Conservation (phyloP, 371 early-diverging fungal genomes). For the Mortierella sp. region DNA sequence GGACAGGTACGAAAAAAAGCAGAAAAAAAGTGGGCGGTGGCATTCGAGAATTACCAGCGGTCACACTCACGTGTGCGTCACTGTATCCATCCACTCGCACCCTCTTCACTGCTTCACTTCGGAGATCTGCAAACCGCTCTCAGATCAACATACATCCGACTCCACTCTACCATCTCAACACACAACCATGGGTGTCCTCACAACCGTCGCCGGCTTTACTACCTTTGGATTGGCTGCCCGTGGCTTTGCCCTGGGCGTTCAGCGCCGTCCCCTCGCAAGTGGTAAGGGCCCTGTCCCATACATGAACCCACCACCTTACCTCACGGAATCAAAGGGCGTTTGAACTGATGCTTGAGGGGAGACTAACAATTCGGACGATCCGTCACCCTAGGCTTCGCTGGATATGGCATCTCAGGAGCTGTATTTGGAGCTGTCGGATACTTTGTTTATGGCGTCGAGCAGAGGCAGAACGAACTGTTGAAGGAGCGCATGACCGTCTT, state of each 20-base stretch:
- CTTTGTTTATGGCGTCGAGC: conserved; percentile 40
- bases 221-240: conserved; percentile 55
- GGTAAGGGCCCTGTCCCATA: conserved; percentile 26
- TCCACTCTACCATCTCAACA: conserved; percentile 1
- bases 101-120: no score
- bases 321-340: background rate
- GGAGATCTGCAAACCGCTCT: no score
- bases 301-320: background rate
- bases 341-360: no score
- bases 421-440: conserved; percentile 50
- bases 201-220: conserved; percentile 52
- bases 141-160: background rate
- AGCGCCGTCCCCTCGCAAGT: conserved; percentile 44
- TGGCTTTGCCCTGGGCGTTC: conserved; percentile 41
- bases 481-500: conserved; percentile 53
- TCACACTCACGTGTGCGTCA: background rate
- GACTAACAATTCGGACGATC: background rate
- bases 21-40: conserved; percentile 28
- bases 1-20: background rate
- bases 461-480: conserved; percentile 55
- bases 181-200: conserved; percentile 38
- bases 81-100: no score
- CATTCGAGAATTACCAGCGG: conserved; percentile 26
- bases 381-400: conserved; percentile 41
- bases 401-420: conserved; percentile 47